Base-by-base conservation (phyloP, 73 alveolate genomes). In the Urostyla sp. region DNA sequence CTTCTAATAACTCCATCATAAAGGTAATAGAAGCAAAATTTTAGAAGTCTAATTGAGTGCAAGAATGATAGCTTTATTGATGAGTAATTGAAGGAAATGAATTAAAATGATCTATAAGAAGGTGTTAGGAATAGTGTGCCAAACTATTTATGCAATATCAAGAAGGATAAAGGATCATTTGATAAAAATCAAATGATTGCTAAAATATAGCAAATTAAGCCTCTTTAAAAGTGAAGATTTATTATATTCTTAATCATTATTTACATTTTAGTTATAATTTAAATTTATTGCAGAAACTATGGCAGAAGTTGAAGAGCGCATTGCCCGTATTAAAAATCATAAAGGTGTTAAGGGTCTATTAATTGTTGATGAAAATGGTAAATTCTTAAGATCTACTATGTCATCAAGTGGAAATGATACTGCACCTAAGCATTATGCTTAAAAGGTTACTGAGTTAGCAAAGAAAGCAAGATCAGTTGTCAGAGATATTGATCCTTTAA, bases 381-480 rank as follows among this genome's bases (percentile, higher is more conserved):
- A 87, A 37, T 87, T 91, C 57, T 60, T 91, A 76, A 50, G 97
- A 8, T 85, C 94, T 13, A 91, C 94, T 51, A 46, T 91, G 85
- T 75, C 90, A 53, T 72, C 91, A 58, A 52, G 78, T 0, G 85
- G 80, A 38, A 72, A 58, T 35, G 92, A 84, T 34, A 87, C 88
- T 59, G 89, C 79, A 35, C 90, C 97, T 0, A 83, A 87, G 77
- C 91, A 78, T 55, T 91, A 91, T 54, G 92, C 97, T 13, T 84
- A 87, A 18, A 69, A 75, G 72, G 90, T 91, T 26, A 80, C 96
- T 7, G 87, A 89, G 49, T 85, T 93, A 24, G 94, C 96, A 0
- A 87, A 90, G 83, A 93, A 92, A 69, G 96, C 98, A 20, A 67
- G 93, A 61, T 91, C 96, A 2, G 86, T 84, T 35, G 96, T 93